Evolutionary conservation across 345 rosid species (phyloP).

Genomic region (Citrus unshiu): DNA sequence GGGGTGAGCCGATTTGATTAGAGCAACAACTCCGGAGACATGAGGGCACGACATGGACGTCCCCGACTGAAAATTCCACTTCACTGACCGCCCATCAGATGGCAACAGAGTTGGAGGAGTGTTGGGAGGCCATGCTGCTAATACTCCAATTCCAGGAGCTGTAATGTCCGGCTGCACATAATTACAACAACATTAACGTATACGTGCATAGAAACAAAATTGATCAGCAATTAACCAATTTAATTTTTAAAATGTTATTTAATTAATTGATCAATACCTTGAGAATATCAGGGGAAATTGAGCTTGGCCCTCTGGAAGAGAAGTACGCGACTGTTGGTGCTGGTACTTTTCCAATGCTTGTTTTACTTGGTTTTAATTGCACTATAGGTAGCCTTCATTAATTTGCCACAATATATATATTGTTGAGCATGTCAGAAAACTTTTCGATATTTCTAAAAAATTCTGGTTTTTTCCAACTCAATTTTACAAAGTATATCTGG

Average conservation of each 20-base stretch:
- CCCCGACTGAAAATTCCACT: constrained; percentile 68
- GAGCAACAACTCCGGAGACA: constrained; percentile 59
- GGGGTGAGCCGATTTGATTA: constrained; percentile 59
- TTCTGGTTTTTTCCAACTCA: too few species aligned
- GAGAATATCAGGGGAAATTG: constrained; percentile 59
- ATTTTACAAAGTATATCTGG: too few species aligned
- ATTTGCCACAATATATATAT: background rate
- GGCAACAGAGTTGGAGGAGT: constrained; percentile 39
- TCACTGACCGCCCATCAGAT: constrained; percentile 26
- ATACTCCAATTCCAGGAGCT: constrained; percentile 63
- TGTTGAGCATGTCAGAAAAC: background rate
- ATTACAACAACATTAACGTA: too few species aligned
- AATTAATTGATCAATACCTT: constrained; percentile 32
- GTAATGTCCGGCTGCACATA: constrained; percentile 57
- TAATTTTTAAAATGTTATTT: too few species aligned
- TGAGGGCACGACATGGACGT: constrained; percentile 84
- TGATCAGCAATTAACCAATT: background rate
- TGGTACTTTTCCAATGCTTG: constrained; percentile 37
- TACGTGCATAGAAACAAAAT: too few species aligned
- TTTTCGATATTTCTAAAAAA: too few species aligned
- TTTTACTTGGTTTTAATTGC: constrained; percentile 41
- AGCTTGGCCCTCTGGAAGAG: constrained; percentile 57
- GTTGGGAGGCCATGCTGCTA: constrained; percentile 75
- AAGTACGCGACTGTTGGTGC: constrained; percentile 40
- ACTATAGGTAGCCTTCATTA: constrained; percentile 38